Evolutionary conservation across 805 yeast species (phyloP).

Genomic region (Cephaloascus albidus): DNA sequence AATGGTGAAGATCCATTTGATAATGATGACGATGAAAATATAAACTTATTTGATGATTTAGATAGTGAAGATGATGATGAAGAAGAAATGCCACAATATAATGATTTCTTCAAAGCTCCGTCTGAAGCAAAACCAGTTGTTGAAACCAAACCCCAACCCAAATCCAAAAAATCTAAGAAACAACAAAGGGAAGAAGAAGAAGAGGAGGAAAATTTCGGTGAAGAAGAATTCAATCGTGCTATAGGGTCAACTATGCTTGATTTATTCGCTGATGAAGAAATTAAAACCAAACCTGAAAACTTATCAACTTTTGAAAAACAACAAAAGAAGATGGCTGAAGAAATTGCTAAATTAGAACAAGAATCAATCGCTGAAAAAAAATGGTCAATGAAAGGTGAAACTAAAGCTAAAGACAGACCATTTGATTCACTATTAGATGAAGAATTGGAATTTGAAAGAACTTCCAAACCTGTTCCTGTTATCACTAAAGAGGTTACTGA

Average conservation of each 20-base stretch:
- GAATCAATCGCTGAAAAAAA: conserved; percentile 85
- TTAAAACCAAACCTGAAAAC: conserved; percentile 15
- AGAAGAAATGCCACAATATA: conserved; percentile 50
- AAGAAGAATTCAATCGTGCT: conserved; percentile 54
- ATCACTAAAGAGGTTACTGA: conserved; percentile 86
- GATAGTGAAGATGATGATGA: conserved; percentile 29
- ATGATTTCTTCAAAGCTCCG: conserved; percentile 56
- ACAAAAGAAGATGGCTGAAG: conserved; percentile 65
- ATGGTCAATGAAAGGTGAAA: conserved; percentile 96
- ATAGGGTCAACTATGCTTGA: conserved; percentile 56
- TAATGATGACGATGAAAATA: conserved; percentile 25
- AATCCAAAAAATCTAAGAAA: conserved; percentile 6
- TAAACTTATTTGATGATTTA: conserved; percentile 29
- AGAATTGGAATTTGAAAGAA: conserved; percentile 82
- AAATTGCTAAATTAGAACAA: conserved; percentile 71
- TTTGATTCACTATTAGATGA: conserved; percentile 76
- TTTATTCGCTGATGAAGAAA: conserved; percentile 34
- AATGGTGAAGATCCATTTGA: conserved; percentile 28
- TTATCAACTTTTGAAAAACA: conserved; percentile 78
- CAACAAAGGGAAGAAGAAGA: conserved; percentile 27
- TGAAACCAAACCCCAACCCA: conserved; percentile 4
- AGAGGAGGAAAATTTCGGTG: conserved; percentile 34
- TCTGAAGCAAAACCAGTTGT: conserved; percentile 13
- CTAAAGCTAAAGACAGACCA: conserved; percentile 72
- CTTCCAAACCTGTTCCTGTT: conserved; percentile 92